These are phyloP conservation scores for Dysphania ambrosioides DNA, from an alignment of 148 eudicot genomes.

Conservation along the genomic window DNA sequence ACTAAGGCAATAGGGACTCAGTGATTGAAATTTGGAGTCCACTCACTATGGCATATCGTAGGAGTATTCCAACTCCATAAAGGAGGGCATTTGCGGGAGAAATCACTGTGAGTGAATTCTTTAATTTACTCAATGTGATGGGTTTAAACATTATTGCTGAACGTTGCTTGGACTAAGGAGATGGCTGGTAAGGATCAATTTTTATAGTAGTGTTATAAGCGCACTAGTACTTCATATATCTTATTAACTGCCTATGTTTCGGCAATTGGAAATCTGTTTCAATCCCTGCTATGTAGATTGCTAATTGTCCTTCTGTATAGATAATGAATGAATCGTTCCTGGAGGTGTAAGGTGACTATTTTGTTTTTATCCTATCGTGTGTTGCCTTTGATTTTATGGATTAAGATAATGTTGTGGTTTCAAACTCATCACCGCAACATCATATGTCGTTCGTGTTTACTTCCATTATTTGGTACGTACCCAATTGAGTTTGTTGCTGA, in stretches of 20 bases:
- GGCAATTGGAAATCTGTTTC: not conserved
- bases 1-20: constrained; percentile 12
- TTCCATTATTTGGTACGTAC: too few species aligned
- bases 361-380: too few species aligned
- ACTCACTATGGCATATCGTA: not conserved
- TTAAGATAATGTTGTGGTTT: too few species aligned
- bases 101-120: not conserved
- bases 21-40: not conserved
- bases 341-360: not conserved
- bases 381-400: not conserved
- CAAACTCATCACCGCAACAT: too few species aligned
- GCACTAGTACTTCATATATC: not conserved
- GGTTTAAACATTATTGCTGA: not conserved
- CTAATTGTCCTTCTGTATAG: not conserved
- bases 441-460: too few species aligned
- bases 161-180: not conserved
- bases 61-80: too few species aligned
- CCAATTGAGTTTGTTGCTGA: too few species aligned
- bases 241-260: not conserved
- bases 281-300: not conserved
- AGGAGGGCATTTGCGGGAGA: too few species aligned
- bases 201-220: not conserved
- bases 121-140: not conserved
- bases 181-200: not conserved
- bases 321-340: not conserved